Conservation (phyloP, 257 asterid genomes). For the Catharanthus roseus region DNA sequence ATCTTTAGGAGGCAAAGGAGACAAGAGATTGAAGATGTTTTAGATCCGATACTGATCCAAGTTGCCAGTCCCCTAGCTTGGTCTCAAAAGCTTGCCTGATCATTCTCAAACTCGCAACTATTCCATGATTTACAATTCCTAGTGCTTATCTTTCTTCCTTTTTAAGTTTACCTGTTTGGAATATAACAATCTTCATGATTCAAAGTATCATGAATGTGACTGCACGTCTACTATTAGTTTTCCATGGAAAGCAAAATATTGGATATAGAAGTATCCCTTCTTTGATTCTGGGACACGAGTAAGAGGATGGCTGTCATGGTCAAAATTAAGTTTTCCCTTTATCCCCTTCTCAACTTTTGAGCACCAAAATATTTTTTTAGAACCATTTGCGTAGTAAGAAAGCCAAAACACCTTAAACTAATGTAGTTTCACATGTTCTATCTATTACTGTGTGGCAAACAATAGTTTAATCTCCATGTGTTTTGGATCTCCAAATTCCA, state of each 20-base stretch:
- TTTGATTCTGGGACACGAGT: background rate
- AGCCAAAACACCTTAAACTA: background rate
- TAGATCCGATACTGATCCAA: background rate
- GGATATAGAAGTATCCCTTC: background rate
- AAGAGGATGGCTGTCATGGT: background rate
- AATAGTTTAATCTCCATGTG: background rate
- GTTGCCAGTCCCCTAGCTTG: background rate
- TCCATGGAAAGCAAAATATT: background rate
- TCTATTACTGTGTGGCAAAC: background rate
- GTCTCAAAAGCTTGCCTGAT: background rate
- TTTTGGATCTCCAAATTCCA: background rate
- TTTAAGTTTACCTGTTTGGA: background rate
- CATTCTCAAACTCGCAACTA: background rate
- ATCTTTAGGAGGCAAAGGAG: background rate
- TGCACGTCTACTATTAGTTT: background rate
- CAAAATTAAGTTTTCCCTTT: background rate
- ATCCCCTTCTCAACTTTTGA: background rate
- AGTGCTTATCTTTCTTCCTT: background rate
- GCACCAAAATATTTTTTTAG: background rate
- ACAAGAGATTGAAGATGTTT: too few relatives aligned
- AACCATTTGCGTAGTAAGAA: background rate
- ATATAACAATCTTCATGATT: background rate
- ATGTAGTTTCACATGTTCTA: background rate
- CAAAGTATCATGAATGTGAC: background rate
- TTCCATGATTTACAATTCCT: background rate